These are phyloP conservation scores for Paulownia fortunei DNA, from an alignment of 257 asterid species.

Conservation along the genomic window DNA sequence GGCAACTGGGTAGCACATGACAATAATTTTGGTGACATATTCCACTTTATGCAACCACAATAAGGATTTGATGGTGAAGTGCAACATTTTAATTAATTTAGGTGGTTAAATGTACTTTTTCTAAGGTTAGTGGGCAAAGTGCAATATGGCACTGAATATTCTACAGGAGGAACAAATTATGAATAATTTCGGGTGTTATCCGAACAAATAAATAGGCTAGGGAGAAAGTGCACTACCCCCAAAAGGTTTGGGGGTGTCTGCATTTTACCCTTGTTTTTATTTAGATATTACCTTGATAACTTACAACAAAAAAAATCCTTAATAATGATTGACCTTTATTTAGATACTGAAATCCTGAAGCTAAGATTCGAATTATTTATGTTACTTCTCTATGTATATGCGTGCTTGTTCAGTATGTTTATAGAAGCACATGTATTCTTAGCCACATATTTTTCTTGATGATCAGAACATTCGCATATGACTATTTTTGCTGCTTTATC, in stretches of 20 bases:
- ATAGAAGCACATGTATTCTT: background rate
- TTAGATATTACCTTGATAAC: background rate
- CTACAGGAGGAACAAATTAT: background rate
- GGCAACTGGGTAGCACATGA: background rate
- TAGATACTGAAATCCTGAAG: background rate
- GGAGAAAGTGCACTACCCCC: background rate
- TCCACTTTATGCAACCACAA: background rate
- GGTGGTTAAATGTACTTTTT: background rate
- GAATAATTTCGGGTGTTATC: conserved; percentile 7
- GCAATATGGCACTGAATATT: conserved; percentile 14
- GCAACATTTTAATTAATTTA: background rate
- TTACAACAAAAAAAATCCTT: background rate
- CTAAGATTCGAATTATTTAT: background rate
- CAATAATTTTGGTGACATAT: background rate
- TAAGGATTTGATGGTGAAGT: background rate
- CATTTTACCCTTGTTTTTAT: background rate
- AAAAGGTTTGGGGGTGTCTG: background rate
- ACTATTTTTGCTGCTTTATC: background rate
- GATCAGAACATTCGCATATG: background rate
- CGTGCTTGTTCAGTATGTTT: background rate
- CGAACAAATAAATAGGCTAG: background rate
- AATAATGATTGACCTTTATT: background rate
- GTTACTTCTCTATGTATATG: background rate
- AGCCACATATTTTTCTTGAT: conserved; percentile 4
- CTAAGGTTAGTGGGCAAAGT: background rate